Base-by-base conservation (phyloP, 1,284 basidiomycete species). In the Ceratobasidium sp. region DNA sequence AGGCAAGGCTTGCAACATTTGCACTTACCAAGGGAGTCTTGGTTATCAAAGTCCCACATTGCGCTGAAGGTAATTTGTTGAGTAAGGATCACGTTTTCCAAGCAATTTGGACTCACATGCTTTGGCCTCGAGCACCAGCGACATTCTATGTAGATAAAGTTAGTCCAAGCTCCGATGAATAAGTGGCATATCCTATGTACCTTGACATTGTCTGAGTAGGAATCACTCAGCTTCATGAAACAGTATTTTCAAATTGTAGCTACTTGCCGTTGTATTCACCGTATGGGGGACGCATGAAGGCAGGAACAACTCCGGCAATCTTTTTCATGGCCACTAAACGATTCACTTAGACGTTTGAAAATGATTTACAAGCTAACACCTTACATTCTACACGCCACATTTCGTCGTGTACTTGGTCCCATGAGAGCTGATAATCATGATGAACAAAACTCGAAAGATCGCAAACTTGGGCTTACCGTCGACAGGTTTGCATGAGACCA, bases 251-350 rank as follows among this genome's bases (percentile, higher is more conserved):
- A 52, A 46, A 46, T n/a, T 18, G 43, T 10, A 18, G 3, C n/a
- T 14, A 36, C 72, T 69, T 41, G 74, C 75, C 70, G 46, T 76
- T 74, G 59, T 73, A 73, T 16, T 72, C 58, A 41, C 75, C 75
- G 39, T 53, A 76, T 10, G 75, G 75, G 45, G 75, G 75, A 43
- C 75, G 73, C 72, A 76, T 73, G 39, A 67, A 73, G 10, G 74
- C 69, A 16, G 75, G 74, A 30, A 57, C 32, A 18, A 72, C 61
- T 10, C 74, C 74, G 8, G 60, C 21, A 45, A 74, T 72, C 60
- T 43, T 57, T 48, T 59, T 26, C 52, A 74, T 21, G 41, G 73
- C 73, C 73, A 72, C 73, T 74, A 23, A 69, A 55, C 36, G 36
- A 39, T 6, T 39, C 14, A 39, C 8, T 39, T 39, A 6, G 36